Percentiles rank a stretch among this genome's conserved stretches.
Conservation (phyloP, 2,329 filamentous ascomycete species). For the Botrytis squamosa region DNA sequence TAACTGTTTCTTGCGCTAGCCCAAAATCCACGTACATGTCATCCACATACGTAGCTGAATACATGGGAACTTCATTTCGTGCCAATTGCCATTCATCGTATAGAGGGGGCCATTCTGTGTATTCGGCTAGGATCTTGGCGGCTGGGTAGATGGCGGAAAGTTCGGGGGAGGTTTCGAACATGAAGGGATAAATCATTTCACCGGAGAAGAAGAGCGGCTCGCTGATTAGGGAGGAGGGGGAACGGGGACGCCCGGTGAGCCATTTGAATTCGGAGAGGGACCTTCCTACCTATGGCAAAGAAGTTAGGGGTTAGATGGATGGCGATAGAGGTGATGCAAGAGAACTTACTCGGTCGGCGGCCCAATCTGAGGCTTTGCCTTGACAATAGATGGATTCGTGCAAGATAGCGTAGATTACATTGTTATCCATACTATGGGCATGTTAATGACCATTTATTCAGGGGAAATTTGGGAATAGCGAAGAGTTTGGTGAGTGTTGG, state of each 20-base stretch:
- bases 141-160: conserved; percentile 66
- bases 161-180: conserved; percentile 79
- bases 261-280: conserved; percentile 41
- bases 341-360: conserved; percentile 54
- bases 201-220: conserved; percentile 76
- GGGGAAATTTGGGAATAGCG: background rate
- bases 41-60: conserved; percentile 77
- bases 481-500: background rate
- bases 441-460: background rate
- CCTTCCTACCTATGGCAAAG: background rate
- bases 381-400: conserved; percentile 89
- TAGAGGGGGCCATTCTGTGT: conserved; percentile 68
- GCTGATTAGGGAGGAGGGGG: conserved; percentile 41
- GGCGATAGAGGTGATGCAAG: background rate
- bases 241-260: conserved; percentile 39
- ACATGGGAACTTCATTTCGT: conserved; percentile 80
- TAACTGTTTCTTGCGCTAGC: conserved; percentile 70
- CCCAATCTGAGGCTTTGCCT: conserved; percentile 67
- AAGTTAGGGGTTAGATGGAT: background rate
- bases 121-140: conserved; percentile 68
- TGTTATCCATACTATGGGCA: background rate
- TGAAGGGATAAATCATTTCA: conserved; percentile 87
- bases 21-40: conserved; percentile 91
- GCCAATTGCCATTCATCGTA: conserved; percentile 74
- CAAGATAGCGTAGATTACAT: conserved; percentile 42